Evolutionary conservation across 257 asterid genomes (phyloP), one percentile per base, ranked within the genome.

Genomic region (Nicotiana tomentosiformis): DNA sequence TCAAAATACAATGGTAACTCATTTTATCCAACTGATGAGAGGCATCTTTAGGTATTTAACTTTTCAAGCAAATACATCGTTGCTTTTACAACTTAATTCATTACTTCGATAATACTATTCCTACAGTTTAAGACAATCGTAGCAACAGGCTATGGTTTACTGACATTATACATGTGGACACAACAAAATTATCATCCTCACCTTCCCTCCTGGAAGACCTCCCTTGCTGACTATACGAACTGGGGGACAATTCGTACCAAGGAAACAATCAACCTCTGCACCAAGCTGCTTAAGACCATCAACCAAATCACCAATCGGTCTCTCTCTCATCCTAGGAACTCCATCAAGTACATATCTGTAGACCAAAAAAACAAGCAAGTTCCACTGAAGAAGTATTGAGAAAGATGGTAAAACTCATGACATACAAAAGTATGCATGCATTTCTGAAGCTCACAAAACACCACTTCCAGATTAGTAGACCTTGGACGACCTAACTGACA

Each of bases 281-380:
- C 99, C 99, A 77, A 96, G 98, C 94, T 96, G 99, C 92, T 93
- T 88, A 83, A 96, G 97, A 69, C 99, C 99, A 72, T 90, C 78
- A 62, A 96, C 99, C 88, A 96, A 88, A 89, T 96, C 98, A 29
- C 98, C 97, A 82, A 96, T 96, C 37, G 99, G 99, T 81, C 99
- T 92, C 94, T 96, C 99, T 87, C 99, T 92, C 99, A 96, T 96
- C 82, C 99, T 94, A 56, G 98, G 98, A 89, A 96, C 97, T 61
- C 99, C 99, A 78, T 96, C 99, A 82, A 96, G 98, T 64, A 96
- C 97, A 82, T 93, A 96, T 68, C 99, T 96, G 64, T 15, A 76
- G 60, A 43, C 60, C 16, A n/a, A 11, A 46, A 70, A 10, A 11
- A 43, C 7, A 4, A 33, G 43, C 33, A 70, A 43, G 35, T 43